Percentiles rank a stretch among this genome's conserved stretches.
Evolutionary conservation across 305 asterid genomes (phyloP).

Genomic region (Ilex paraguariensis): DNA sequence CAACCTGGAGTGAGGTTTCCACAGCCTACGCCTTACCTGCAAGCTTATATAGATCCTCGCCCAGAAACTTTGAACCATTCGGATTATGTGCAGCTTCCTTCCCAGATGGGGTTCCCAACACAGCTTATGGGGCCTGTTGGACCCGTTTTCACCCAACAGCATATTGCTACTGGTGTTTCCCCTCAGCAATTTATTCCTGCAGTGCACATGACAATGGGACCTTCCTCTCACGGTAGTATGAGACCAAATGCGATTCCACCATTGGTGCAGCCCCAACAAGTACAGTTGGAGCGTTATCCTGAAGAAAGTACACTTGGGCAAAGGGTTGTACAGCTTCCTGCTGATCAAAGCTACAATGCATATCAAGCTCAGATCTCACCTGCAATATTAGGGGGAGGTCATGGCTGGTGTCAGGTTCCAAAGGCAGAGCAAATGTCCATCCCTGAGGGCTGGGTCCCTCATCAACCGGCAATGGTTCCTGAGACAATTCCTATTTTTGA

Average conservation of each 20-base stretch:
- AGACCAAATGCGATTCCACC: conserved; percentile 41
- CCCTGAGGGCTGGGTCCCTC: conserved; percentile 44
- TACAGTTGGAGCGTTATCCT: conserved; percentile 49
- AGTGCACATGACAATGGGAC: conserved; percentile 46
- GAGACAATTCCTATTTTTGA: conserved; percentile 38
- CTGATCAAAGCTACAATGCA: conserved; percentile 53
- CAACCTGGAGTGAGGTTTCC: conserved; percentile 40
- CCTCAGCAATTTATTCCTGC: conserved; percentile 63
- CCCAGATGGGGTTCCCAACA: conserved; percentile 63
- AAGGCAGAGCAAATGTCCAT: conserved; percentile 47
- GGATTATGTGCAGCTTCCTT: conserved; percentile 47
- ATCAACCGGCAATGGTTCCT: conserved; percentile 38
- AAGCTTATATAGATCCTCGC: conserved; percentile 48
- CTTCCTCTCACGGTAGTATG: conserved; percentile 49
- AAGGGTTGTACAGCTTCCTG: conserved; percentile 57
- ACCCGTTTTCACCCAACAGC: conserved; percentile 48
- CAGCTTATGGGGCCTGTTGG: conserved; percentile 49
- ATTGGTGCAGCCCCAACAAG: conserved; percentile 49
- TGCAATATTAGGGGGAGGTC: conserved; percentile 35
- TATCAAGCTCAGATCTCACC: conserved; percentile 47
- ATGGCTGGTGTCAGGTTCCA: conserved; percentile 62
- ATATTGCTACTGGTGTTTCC: conserved; percentile 33
- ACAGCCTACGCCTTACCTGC: conserved; percentile 49
- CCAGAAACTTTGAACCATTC: conserved; percentile 47
- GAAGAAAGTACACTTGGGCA: conserved; percentile 40